These are phyloP conservation scores for Aspergillaceae sp. DNA, from an alignment of 2,329 filamentous ascomycete species.

Conservation along the genomic window DNA sequence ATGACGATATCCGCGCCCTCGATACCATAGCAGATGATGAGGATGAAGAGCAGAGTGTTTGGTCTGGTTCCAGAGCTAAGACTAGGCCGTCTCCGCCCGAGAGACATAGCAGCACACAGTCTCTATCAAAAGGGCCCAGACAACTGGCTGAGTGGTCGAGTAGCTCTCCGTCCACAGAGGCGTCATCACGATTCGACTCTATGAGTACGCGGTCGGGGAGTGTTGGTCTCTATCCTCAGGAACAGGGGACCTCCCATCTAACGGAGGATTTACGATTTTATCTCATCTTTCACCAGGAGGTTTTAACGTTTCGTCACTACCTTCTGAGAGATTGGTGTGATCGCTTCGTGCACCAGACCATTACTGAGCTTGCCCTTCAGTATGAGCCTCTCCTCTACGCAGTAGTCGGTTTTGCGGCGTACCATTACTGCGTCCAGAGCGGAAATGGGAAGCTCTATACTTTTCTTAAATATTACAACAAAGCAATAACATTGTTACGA, in stretches of 20 bases:
- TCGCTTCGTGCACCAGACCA: conserved; percentile 63
- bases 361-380: conserved; percentile 63
- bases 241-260: conserved; percentile 20
- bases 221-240: conserved; percentile 18
- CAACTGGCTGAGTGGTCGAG: conserved; percentile 30
- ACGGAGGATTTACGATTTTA: conserved; percentile 67
- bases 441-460: conserved; percentile 65
- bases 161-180: conserved; percentile 45
- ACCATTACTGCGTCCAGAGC: conserved; percentile 66
- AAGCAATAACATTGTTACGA: conserved; percentile 69
- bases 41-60: conserved; percentile 20
- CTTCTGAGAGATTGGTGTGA: conserved; percentile 62
- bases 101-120: conserved; percentile 25
- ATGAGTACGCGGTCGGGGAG: conserved; percentile 26
- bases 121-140: conserved; percentile 19
- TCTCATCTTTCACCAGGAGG: conserved; percentile 66
- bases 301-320: conserved; percentile 76
- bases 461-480: conserved; percentile 86
- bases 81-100: conserved; percentile 15
- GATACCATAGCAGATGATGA: conserved; percentile 39
- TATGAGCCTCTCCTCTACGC: conserved; percentile 80
- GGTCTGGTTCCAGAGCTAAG: conserved; percentile 13
- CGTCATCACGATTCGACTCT: conserved; percentile 30
- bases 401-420: conserved; percentile 78
- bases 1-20: conserved; percentile 31